Evolutionary conservation across 805 yeast species (phyloP).

Genomic region (Candida awuae): DNA sequence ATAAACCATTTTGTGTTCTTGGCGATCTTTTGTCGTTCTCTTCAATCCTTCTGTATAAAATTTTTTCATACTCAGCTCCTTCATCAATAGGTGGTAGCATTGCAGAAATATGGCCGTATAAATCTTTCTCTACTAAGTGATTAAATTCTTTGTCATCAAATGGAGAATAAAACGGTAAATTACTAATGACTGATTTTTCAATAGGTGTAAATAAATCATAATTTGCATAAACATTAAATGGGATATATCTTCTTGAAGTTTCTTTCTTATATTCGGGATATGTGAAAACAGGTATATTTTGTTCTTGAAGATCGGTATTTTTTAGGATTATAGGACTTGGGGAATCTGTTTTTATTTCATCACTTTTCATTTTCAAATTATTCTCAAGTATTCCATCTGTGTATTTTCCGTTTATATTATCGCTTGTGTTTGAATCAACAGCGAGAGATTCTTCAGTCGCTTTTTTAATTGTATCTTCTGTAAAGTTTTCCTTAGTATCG

Average conservation of each 20-base stretch:
- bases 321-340: no score
- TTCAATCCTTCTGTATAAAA: constrained; percentile 41
- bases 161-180: constrained; percentile 41
- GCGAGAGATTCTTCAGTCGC: constrained; percentile 2
- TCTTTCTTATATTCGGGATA: constrained; percentile 22
- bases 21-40: constrained; percentile 35
- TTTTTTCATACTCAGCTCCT: constrained; percentile 49
- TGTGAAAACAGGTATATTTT: constrained; percentile 25
- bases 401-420: no score
- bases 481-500: constrained; percentile 7
- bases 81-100: constrained; percentile 59
- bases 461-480: constrained; percentile 3
- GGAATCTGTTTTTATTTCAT: no score
- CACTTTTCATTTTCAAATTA: no score
- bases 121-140: constrained; percentile 24
- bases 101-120: constrained; percentile 52
- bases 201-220: constrained; percentile 35
- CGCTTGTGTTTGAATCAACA: no score
- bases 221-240: constrained; percentile 41
- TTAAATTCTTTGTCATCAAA: constrained; percentile 32
- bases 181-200: constrained; percentile 40
- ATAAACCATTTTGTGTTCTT: constrained; percentile 46
- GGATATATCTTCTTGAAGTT: constrained; percentile 18
- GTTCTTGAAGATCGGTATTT: no score
- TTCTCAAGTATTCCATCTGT: no score